A percentile compares a stretch with the other conserved stretches of the same genome.
Evolutionary conservation across 495 filamentous ascomycete species (phyloP).

Genomic region (Aspergillus indologenus): DNA sequence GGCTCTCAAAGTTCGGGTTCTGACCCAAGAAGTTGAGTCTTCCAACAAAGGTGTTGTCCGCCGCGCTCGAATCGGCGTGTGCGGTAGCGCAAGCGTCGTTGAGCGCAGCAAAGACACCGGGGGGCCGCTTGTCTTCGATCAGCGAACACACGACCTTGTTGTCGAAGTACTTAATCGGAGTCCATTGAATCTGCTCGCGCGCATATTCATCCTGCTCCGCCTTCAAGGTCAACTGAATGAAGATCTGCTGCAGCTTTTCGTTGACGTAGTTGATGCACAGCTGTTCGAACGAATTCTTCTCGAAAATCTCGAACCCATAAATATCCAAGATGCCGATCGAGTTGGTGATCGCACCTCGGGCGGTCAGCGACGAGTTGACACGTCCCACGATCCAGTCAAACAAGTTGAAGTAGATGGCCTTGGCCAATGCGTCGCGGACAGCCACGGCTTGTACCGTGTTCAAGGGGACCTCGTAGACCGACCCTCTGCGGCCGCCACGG

Average conservation of each 20-base stretch:
- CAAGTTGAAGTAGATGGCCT: conserved; percentile 94
- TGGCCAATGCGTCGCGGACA: conserved; percentile 90
- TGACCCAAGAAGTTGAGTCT: conserved; percentile 80
- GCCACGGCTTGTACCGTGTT: conserved; percentile 88
- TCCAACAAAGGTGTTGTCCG: conserved; percentile 93
- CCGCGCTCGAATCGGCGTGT: conserved; percentile 89
- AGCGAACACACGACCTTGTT: conserved; percentile 98
- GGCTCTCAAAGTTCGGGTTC: conserved; percentile 86
- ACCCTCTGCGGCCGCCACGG: conserved; percentile 73
- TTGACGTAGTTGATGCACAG: conserved; percentile 99
- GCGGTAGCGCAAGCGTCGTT: conserved; percentile 98
- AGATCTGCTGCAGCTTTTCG: conserved; percentile 99
- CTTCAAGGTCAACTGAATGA: conserved; percentile 95
- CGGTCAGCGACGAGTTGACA: conserved; percentile 84
- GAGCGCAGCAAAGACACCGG: conserved; percentile 91
- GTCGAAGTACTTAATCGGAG: conserved; percentile 98
- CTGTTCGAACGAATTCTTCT: conserved; percentile 98
- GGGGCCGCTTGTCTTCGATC: conserved; percentile 88
- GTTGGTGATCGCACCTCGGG: conserved; percentile 69
- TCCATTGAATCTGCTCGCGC: conserved; percentile 96
- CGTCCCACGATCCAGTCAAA: conserved; percentile 98
- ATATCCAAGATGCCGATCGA: conserved; percentile 98
- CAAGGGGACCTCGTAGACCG: conserved; percentile 86
- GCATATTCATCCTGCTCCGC: conserved; percentile 98
- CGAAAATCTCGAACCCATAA: conserved; percentile 99